Base-by-base conservation (phyloP, 306 rosid genomes). In the Prunus padus region DNA sequence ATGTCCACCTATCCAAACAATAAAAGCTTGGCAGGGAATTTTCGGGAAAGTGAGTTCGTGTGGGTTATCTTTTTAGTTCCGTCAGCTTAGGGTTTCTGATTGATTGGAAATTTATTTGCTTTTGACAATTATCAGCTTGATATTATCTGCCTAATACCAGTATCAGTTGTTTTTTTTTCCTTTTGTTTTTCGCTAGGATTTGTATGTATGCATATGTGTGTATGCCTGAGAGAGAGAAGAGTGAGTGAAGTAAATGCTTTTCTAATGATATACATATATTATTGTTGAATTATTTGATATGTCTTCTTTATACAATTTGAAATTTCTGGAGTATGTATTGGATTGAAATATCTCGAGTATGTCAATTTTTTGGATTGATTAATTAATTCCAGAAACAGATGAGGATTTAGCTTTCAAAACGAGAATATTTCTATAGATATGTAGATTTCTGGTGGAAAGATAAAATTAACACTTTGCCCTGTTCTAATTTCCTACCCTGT, bases 1-100 rank as follows among this genome's bases (percentile, higher is more conserved):
- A 67, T 85, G 66, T 72, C 78, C 57, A 33, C 67, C 66, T 61
- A 33, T 79, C 80, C 82, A 64, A 71, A 33, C 80, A 52, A 45
- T 26, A 42, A 25, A 68, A 65, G n/a, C 26, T 45, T 71, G 71
- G 62, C 60, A 50, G 82, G 72, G 80, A 26, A 55, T 72, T 76
- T 72, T 80, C 79, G 66, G 69, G 79, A 83, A 79, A 79, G 62
- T 75, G 67, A 64, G 71, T 69, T 42, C 59, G 67, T 42, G 66
- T 76, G 73, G 66, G 67, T 19, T 60, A 14, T 70, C 69, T 33
- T 45, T 49, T 44, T 57, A 42, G 46, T 61, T 49, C 40, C 11
- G 69, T 71, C 8, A 60, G 31, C 65, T 72, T 75, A 57, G 60
- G 74, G 77, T 67, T 75, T 79, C 76, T 67, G 72, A 37, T 57